Conservation (phyloP, 257 asterid genomes). For the Pogostemon cablin region DNA sequence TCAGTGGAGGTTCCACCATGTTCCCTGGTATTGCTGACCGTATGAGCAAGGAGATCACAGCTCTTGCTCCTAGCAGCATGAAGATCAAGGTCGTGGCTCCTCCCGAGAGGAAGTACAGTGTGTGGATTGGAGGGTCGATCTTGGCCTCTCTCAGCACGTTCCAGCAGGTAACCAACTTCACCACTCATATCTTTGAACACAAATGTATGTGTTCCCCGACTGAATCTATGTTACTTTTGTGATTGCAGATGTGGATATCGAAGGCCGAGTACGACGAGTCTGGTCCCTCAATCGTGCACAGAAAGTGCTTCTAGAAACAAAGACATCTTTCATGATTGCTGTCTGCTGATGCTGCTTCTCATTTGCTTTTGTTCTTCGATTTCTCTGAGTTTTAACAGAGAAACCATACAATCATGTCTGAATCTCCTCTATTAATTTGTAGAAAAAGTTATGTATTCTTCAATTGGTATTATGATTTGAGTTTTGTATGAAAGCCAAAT, state of each 20-base stretch:
- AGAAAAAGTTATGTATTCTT: constrained; percentile 38
- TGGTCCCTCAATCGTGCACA: constrained; percentile 50
- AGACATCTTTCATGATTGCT: constrained; percentile 20
- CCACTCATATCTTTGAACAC: no score
- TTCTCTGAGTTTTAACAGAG: constrained; percentile 30
- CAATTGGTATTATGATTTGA: constrained; percentile 34
- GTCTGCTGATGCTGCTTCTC: constrained; percentile 44
- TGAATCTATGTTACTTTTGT: constrained; percentile 9
- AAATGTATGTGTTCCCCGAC: background rate
- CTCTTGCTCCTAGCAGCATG: no score
- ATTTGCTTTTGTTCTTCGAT: constrained; percentile 33
- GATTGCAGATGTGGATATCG: constrained; percentile 55
- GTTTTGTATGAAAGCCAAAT: constrained; percentile 30
- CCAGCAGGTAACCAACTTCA: constrained; percentile 38
- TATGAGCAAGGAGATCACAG: no score
- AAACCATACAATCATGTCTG: constrained; percentile 23
- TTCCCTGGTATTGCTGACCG: no score
- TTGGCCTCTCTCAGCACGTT: constrained; percentile 5
- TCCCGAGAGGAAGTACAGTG: no score
- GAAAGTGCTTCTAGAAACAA: constrained; percentile 47
- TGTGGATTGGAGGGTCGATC: no score
- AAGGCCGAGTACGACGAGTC: constrained; percentile 31
- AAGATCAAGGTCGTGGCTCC: no score
- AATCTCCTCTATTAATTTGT: constrained; percentile 37
- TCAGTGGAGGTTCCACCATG: no score